phyloP scores from a whole-genome alignment of 2,329 filamentous ascomycete species.

The Keithomyces neogunnii region DNA sequence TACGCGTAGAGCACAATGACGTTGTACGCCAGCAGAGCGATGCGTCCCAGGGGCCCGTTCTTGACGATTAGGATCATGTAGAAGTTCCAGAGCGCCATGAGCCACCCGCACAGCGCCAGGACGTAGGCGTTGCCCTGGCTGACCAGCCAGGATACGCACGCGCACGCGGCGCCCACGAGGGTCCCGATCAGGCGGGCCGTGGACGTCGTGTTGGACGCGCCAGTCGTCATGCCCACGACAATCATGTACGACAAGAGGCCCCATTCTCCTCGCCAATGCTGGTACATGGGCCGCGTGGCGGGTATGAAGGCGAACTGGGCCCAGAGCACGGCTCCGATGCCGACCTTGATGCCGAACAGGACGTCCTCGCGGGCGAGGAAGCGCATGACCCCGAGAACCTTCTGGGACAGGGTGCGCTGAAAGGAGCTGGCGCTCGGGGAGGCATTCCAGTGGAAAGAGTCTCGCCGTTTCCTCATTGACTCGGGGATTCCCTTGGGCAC shows the following conservation, averaged over 20 bases:
- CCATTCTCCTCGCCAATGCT: conserved; percentile 92
- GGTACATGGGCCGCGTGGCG: conserved; percentile 69
- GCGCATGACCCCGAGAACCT: conserved; percentile 34
- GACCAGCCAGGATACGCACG: conserved; percentile 69
- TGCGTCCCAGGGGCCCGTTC: conserved; percentile 84
- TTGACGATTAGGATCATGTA: conserved; percentile 80
- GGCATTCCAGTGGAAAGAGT: conserved; percentile 49
- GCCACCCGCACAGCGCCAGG: conserved; percentile 73
- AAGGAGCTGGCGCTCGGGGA: conserved; percentile 36
- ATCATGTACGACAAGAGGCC: conserved; percentile 95
- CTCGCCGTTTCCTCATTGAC: conserved; percentile 41
- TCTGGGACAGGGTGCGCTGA: conserved; percentile 36
- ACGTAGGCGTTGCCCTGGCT: conserved; percentile 65
- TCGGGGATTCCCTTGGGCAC: conserved; percentile 48
- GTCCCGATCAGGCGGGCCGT: conserved; percentile 82
- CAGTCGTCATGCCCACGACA: conserved; percentile 95
- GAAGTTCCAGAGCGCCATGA: conserved; percentile 75
- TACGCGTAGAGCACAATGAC: conserved; percentile 92
- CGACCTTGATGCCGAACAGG: conserved; percentile 84
- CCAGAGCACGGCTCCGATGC: conserved; percentile 80
- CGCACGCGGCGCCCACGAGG: conserved; percentile 66
- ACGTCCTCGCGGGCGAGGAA: conserved; percentile 48
- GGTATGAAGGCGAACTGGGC: conserved; percentile 82
- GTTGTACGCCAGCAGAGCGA: conserved; percentile 93
- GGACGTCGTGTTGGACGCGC: conserved; percentile 89